A percentile compares a stretch with the other conserved stretches of the same genome.
phyloP scores from a whole-genome alignment of 1,139 yeast species.

The Debaryomycetaceae sp. region DNA sequence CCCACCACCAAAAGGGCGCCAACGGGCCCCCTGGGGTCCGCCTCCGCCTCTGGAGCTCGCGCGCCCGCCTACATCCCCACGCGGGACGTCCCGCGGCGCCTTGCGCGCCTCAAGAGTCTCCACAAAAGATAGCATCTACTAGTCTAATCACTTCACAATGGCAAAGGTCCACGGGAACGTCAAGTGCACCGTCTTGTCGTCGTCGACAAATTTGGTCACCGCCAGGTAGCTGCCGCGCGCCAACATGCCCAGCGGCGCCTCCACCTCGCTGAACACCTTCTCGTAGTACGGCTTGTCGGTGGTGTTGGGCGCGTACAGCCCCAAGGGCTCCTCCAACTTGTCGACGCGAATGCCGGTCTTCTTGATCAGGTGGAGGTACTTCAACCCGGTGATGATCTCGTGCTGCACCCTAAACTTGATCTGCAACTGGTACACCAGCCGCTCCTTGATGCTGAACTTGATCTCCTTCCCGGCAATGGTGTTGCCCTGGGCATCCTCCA shows the following conservation, averaged over 20 bases:
- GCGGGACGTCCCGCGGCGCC: too few species aligned
- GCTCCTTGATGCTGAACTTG: slow-evolving; percentile 74
- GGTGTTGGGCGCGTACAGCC: slow-evolving; percentile 90
- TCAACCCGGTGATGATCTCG: slow-evolving; percentile 86
- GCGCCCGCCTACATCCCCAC: too few species aligned
- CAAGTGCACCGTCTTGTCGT: slow-evolving; percentile 74
- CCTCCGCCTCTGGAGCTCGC: too few species aligned
- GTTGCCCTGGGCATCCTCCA: slow-evolving; percentile 53
- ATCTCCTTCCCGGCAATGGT: slow-evolving; percentile 48
- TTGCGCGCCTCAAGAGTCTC: too few species aligned
- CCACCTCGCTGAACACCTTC: slow-evolving; percentile 74
- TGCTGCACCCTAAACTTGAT: slow-evolving; percentile 84
- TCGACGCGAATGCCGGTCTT: slow-evolving; percentile 87
- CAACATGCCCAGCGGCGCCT: slow-evolving; percentile 86
- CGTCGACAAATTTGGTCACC: slow-evolving; percentile 78
- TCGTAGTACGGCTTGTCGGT: slow-evolving; percentile 76
- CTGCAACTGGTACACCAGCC: slow-evolving; percentile 65
- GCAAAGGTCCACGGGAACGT: slow-evolving; percentile 83
- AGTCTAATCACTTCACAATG: slow-evolving; percentile 62
- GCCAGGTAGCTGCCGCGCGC: slow-evolving; percentile 88
- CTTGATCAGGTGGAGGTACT: slow-evolving; percentile 79
- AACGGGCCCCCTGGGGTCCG: too few species aligned
- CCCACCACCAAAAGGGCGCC: too few species aligned
- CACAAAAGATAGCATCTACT: too few species aligned
- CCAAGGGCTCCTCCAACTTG: slow-evolving; percentile 81